Evolutionary conservation across 148 eudicot species (phyloP), one percentile per base, ranked within the genome.

Genomic region (Cornus suecica): DNA sequence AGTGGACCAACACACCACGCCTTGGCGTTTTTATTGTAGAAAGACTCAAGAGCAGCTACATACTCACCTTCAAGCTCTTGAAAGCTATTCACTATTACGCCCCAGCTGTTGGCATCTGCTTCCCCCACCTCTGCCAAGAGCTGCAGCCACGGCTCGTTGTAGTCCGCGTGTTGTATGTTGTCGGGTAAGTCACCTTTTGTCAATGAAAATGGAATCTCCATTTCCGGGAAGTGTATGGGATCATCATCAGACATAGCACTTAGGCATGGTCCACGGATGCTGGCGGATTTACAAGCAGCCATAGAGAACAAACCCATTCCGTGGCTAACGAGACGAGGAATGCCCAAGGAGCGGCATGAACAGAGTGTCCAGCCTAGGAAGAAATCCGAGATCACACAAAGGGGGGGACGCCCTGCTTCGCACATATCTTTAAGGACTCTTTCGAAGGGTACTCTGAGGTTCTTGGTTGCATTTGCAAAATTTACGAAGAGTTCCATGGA

Each of bases 1-100:
- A 80, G 79, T 56, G 86, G 86, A 14, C 86, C 86, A 0, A 84
- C 24, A 68, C 79, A 77, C 86, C 86, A 84, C 3, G 78, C 83
- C 54, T 75, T 80, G 3, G 78, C 77, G 0, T 27, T 63, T 4
- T 79, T 60, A 5, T 10, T 23, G 65, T 34, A 79, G 65, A 74
- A 79, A 45, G 72, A 54, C 63, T 79, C 81, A 2, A 79, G 37
- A 11, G 64, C 15, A 0, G 73, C 22, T 7, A 73, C 66, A 70
- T 73, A 72, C 7, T 25, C 74, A 42, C 80, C 80, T 52, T 83
- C 83, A 20, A 83, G 23, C 75, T 76, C 83, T 1, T 27, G 27
- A 41, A 83, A 79, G 66, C 77, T 76, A 65, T 79, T 80, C 14
- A 71, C 63, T 8, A 83, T 4, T 1, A 69, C 42, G 0, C 86